These are phyloP conservation scores for Nicotiana tomentosiformis DNA, from an alignment of 257 asterid genomes.

Conservation along the genomic window DNA sequence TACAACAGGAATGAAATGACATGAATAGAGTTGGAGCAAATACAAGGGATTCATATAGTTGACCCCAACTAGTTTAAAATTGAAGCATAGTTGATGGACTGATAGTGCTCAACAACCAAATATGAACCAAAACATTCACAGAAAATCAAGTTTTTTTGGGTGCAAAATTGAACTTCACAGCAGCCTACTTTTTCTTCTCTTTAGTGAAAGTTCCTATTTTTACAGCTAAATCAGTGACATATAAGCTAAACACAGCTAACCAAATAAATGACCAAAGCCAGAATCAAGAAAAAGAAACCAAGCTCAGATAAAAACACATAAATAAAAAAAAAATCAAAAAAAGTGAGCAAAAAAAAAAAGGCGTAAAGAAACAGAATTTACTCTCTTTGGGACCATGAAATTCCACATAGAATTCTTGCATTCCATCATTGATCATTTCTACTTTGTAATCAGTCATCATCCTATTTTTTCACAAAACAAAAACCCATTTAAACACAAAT, in stretches of 20 bases:
- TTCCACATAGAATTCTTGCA: conserved; percentile 77
- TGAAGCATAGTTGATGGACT: neutral
- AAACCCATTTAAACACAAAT: neutral
- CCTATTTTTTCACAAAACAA: conserved; percentile 31
- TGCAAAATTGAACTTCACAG: conserved; percentile 8
- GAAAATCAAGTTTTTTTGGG: neutral
- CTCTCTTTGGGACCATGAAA: conserved; percentile 93
- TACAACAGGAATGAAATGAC: neutral
- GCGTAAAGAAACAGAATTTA: conserved; percentile 20
- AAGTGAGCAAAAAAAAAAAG: neutral
- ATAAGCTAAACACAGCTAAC: neutral
- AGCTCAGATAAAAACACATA: neutral
- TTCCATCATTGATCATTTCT: conserved; percentile 87
- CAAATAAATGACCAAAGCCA: conserved; percentile 1
- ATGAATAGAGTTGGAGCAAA: neutral
- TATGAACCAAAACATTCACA: conserved; percentile 9
- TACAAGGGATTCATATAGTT: neutral
- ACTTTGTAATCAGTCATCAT: conserved; percentile 94
- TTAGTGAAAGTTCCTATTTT: neutral
- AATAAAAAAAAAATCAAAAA: conserved; percentile 10
- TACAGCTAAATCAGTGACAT: conserved; percentile 10
- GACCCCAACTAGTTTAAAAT: neutral
- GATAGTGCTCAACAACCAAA: neutral
- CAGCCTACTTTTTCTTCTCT: neutral
- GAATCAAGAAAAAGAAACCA: conserved; percentile 4